phyloP scores from a whole-genome alignment of 1,284 basidiomycete genomes.

The Leccinum subspadiceum region DNA sequence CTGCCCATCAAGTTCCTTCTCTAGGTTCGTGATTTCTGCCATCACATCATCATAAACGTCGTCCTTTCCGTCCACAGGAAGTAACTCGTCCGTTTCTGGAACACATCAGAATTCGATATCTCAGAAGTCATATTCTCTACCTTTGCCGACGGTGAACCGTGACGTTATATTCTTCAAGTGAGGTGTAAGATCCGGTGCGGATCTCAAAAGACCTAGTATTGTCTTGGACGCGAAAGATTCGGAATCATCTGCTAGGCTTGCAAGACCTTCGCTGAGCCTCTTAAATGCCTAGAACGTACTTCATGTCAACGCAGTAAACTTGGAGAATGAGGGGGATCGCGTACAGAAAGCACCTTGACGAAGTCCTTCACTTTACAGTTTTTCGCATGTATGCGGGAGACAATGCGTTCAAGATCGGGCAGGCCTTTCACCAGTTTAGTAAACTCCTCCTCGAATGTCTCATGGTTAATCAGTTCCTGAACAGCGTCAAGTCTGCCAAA shows the following conservation, averaged over 20 bases:
- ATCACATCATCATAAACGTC: constrained; percentile 78
- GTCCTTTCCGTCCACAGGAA: constrained; percentile 82
- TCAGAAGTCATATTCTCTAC: constrained; percentile 37
- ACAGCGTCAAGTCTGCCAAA: constrained; percentile 81
- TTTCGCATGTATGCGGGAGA: constrained; percentile 91
- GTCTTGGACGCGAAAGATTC: constrained; percentile 76
- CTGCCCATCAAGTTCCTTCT: constrained; percentile 66
- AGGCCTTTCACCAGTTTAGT: constrained; percentile 73
- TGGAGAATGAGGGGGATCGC: constrained; percentile 21
- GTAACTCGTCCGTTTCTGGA: constrained; percentile 62
- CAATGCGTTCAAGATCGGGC: constrained; percentile 90
- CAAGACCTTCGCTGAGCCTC: constrained; percentile 66
- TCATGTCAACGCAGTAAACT: constrained; percentile 6
- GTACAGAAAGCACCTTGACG: constrained; percentile 72
- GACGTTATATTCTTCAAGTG: constrained; percentile 70
- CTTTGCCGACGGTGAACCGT: constrained; percentile 66
- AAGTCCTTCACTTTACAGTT: constrained; percentile 87
- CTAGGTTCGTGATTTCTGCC: constrained; percentile 65
- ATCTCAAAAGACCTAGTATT: constrained; percentile 70
- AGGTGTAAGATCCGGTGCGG: constrained; percentile 76
- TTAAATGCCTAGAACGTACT: constrained; percentile 62
- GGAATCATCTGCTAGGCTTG: constrained; percentile 60
- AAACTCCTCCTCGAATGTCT: constrained; percentile 75
- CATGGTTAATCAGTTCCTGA: constrained; percentile 79
- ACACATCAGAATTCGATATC: constrained; percentile 13